These are phyloP conservation scores for Thelonectria olida DNA, from an alignment of 2,329 filamentous ascomycete genomes.

Conservation along the genomic window DNA sequence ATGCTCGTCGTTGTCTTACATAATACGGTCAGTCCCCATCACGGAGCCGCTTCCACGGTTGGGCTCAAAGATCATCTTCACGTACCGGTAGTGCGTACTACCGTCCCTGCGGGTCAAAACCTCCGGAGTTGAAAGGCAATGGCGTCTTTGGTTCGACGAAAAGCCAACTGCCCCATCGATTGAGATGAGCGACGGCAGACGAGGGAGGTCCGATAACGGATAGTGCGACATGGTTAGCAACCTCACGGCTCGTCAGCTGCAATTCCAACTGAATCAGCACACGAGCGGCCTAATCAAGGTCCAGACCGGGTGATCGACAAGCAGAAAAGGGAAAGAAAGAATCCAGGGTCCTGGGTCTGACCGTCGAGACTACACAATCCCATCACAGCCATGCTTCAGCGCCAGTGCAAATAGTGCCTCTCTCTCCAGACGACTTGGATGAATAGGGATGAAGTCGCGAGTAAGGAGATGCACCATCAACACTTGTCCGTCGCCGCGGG, in stretches of 20 bases:
- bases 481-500: background rate
- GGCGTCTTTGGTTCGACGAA: too few species aligned
- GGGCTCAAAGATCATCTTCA: too few species aligned
- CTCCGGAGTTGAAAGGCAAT: background rate
- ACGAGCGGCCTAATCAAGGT: constrained; percentile 13
- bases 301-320: constrained; percentile 33
- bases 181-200: background rate
- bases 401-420: too few species aligned
- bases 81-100: too few species aligned
- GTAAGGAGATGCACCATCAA: too few species aligned
- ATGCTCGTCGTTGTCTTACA: too few species aligned
- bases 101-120: too few species aligned
- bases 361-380: too few species aligned
- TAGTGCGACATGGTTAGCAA: background rate
- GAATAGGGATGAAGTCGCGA: background rate
- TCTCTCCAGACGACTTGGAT: background rate
- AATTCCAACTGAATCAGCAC: constrained; percentile 21
- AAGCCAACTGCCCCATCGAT: too few species aligned
- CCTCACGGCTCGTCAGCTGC: background rate
- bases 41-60: too few species aligned
- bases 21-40: too few species aligned
- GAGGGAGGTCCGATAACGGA: background rate
- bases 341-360: constrained; percentile 32
- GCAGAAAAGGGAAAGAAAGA: constrained; percentile 13
- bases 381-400: background rate